Evolutionary conservation across 2,329 filamentous ascomycete genomes (phyloP).

Genomic region (Chlorencoelia australis): DNA sequence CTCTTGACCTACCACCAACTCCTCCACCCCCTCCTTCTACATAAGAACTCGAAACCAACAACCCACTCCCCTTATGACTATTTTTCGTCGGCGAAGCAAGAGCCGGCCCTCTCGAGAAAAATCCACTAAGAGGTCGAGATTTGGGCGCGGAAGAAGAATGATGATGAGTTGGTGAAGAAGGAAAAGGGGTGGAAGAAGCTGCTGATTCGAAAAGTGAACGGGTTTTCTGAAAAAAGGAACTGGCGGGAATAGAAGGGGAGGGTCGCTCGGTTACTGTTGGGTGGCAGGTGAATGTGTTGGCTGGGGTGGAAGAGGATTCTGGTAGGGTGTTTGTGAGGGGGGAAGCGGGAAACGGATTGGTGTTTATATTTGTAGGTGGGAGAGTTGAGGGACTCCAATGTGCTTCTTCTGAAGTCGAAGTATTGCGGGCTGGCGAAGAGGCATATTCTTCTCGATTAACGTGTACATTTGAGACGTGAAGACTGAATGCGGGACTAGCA

Average conservation of each 20-base stretch:
- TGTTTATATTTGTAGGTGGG: neutral
- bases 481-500: slow-evolving; percentile 1
- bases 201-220: slow-evolving; percentile 20
- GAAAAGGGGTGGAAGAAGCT: too few relatives aligned
- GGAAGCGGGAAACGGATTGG: neutral
- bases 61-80: too few relatives aligned
- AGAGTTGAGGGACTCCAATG: too few relatives aligned
- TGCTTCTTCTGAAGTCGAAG: too few relatives aligned
- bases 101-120: too few relatives aligned
- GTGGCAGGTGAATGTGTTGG: neutral
- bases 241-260: slow-evolving; percentile 6
- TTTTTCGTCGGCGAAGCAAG: too few relatives aligned
- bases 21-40: too few relatives aligned
- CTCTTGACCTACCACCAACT: too few relatives aligned
- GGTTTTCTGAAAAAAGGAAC: slow-evolving; percentile 19
- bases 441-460: slow-evolving; percentile 3
- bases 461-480: slow-evolving; percentile 3
- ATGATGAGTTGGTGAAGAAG: too few relatives aligned
- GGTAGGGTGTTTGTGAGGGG: neutral
- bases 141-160: neutral
- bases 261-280: slow-evolving; percentile 1
- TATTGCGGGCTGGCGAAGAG: neutral
- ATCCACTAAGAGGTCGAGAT: neutral
- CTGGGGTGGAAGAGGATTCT: neutral
- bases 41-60: neutral